Conservation (phyloP, 768 basidiomycete genomes). For the Agaricus subrufescens region DNA sequence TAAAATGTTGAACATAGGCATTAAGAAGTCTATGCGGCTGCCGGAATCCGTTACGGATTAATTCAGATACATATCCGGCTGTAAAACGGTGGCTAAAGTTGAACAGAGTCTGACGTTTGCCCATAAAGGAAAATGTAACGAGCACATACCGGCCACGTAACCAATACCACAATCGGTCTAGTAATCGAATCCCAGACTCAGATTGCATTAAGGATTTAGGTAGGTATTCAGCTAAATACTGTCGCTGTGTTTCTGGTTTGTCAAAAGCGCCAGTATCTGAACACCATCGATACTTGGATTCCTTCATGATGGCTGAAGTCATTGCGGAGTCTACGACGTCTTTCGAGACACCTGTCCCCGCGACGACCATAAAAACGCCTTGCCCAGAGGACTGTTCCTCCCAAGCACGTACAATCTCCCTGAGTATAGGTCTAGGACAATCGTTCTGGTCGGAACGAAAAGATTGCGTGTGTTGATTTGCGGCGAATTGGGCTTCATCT, state of each 20-base stretch:
- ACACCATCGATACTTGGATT: conserved; percentile 39
- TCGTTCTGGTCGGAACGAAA: conserved; percentile 34
- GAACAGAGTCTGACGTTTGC: neutral
- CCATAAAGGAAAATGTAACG: neutral
- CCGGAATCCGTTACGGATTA: conserved; percentile 32
- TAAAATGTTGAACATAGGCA: conserved; percentile 36
- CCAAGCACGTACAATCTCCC: conserved; percentile 39
- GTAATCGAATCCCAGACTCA: conserved; percentile 24
- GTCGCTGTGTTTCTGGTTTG: conserved; percentile 23
- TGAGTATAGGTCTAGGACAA: conserved; percentile 32
- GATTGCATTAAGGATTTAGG: conserved; percentile 25
- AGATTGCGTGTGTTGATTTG: conserved; percentile 29
- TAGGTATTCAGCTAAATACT: conserved; percentile 34
- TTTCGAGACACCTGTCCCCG: conserved; percentile 42
- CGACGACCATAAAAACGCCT: conserved; percentile 39
- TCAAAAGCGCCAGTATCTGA: conserved; percentile 42
- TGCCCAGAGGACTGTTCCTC: conserved; percentile 32
- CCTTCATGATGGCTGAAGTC: conserved; percentile 43
- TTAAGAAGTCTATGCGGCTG: conserved; percentile 36
- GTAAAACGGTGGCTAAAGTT: conserved; percentile 39
- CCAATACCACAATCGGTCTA: conserved; percentile 40
- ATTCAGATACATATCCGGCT: conserved; percentile 36
- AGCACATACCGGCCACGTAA: conserved; percentile 35
- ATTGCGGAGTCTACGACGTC: conserved; percentile 40
- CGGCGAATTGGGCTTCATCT: conserved; percentile 42